Conservation (phyloP, 2,329 filamentous ascomycete genomes). For the Fusarium xylarioides region DNA sequence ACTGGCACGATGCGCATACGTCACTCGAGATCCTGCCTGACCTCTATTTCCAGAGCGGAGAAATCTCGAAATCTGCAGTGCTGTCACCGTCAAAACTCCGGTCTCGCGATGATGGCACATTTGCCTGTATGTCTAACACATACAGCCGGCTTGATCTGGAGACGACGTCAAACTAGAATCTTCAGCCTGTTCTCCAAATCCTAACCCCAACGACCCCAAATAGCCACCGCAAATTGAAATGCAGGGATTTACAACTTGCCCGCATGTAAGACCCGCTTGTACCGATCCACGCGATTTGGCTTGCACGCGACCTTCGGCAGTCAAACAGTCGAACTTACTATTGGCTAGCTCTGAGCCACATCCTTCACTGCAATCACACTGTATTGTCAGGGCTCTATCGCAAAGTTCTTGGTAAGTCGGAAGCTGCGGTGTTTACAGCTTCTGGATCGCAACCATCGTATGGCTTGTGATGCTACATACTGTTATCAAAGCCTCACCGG, state of each 20-base stretch:
- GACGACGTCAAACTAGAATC: background rate
- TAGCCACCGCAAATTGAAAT: constrained; percentile 34
- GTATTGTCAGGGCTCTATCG: background rate
- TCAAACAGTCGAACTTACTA: constrained; percentile 19
- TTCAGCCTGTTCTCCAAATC: constrained; percentile 19
- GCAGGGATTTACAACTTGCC: constrained; percentile 40
- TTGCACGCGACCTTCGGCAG: constrained; percentile 43
- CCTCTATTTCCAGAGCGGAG: constrained; percentile 17
- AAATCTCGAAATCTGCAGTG: background rate
- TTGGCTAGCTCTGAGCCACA: constrained; percentile 8
- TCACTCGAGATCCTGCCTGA: constrained; percentile 17
- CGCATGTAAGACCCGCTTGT: constrained; percentile 32
- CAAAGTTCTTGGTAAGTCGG: background rate
- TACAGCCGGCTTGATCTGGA: background rate
- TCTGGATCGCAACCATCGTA: background rate
- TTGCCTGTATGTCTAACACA: constrained; percentile 18
- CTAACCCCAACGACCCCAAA: constrained; percentile 30
- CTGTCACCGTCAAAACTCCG: background rate
- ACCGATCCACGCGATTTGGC: too few relatives aligned
- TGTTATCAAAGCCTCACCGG: constrained; percentile 28
- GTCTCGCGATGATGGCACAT: background rate
- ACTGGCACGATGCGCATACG: constrained; percentile 14
- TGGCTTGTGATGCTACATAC: constrained; percentile 1
- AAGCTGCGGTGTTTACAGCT: background rate
- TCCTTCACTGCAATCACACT: constrained; percentile 1